Base-by-base conservation (phyloP, 192 early-diverging fungal genomes). In the Geranomyces variabilis region DNA sequence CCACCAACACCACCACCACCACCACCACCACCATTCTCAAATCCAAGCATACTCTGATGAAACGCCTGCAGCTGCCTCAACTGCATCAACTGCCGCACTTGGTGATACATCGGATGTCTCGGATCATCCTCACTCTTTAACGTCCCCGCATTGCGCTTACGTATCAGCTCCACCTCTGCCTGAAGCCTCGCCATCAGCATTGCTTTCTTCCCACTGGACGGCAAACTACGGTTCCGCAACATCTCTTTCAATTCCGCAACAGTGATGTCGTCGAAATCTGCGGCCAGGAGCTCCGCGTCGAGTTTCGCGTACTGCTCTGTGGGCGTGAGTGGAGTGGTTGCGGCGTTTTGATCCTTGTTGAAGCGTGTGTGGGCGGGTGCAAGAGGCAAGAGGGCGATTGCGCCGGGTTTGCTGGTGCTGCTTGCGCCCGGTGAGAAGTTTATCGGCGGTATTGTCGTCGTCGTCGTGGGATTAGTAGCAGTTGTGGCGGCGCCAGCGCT, bases 191-290 rank as follows among this genome's bases (percentile, higher is more conserved):
- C 83, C n/a, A 90, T 79, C 55, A 92, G 67, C 10, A 88, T 75
- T 0, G 88, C 90, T 48, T 92, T 92, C 74, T 90, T 91, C 15
- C 91, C 91, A 19, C 85, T 83, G 13, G 86, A 84, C 17, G 87
- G 89, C 56, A 89, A 85, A 0, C 88, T 85, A 28, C 91, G 82
- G 58, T 87, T 81, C 31, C 88, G 66, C 26, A 92, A 70, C 81
- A 90, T 86, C 45, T 92, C 90, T 62, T 92, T 92, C 19, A 92
- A 75, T 73, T 92, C 91, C 5, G 81, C 75, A 0, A 92, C 91
- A 0, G 91, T 92, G 19, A 92, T 86, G 71, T 92, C 91, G 33
- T 90, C 85, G 77, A 92, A 91, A 44, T 92, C 81, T 8, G 88
- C 83, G 14, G 75, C 79, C 49, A 83, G 80, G 61, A 92, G 79